Evolutionary conservation across 495 filamentous ascomycete species (phyloP), one percentile per base, ranked within the genome.

Genomic region (Xylaria telfairii): DNA sequence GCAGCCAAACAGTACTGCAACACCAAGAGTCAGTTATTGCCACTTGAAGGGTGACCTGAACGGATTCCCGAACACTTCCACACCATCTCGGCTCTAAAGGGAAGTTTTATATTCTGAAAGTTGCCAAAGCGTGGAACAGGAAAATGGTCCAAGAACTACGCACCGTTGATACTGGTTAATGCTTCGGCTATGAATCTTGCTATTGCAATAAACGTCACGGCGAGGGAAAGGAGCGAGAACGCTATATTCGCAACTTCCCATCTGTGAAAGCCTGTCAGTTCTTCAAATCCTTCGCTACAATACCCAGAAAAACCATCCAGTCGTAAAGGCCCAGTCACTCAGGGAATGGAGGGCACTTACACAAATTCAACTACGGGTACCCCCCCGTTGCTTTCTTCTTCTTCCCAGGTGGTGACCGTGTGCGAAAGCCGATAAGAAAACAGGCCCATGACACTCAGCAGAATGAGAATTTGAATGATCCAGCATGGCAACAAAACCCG

Each of bases 241-340:
- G 68, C 76, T 32, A 86, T 76, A 51, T 85, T 85, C 34, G 79
- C 80, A 47, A 74, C 73, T 73, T 85, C 84, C 84, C 84, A 86
- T 54, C 84, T 86, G 46, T 44, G 34, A 13, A 69, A 12, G 59
- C 71, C 1, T 24, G 61, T 65, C 60, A 78, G 74, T 19, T 30
- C 15, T 28, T 60, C 6, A 30, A n/a, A 24, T 19, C 21, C 5
- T 24, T 51, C 10, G 32, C 21, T 7, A 1, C 30, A 42, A 13
- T n/a, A 3, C 17, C 21, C 9, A 10, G 34, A 8, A 12, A 12
- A 46, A 47, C n/a, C 19, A 39, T 12, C 46, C 7, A 17, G 0
- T 15, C 32, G 6, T 7, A 4, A 61, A 51, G 42, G 8, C 4
- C 19, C 34, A 30, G 4, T 1, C 13, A 39, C 47, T 28, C 17